Evolutionary conservation across 176 grass and related monocot species (phyloP).

Genomic region (Miscanthus lutarioriparius): DNA sequence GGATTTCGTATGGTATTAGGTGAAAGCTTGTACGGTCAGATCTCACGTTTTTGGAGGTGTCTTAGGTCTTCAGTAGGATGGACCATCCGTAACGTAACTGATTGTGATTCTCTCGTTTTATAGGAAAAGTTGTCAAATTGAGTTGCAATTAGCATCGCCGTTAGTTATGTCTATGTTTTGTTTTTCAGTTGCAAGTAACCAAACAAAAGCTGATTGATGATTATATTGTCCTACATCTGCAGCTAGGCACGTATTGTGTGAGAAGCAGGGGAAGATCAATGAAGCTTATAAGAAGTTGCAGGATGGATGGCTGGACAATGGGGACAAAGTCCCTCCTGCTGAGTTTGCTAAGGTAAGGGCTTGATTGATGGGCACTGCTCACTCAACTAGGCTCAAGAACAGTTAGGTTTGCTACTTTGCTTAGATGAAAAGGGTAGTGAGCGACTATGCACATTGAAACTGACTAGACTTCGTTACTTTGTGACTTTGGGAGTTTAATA

Average conservation of each 20-base stretch:
- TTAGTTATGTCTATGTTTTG: not conserved
- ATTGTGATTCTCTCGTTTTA: not conserved
- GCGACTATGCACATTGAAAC: not conserved
- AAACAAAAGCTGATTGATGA: not conserved
- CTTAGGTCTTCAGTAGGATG: not conserved
- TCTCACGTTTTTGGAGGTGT: not conserved
- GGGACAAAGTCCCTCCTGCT: slow-evolving; percentile 90
- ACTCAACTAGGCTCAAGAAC: not conserved
- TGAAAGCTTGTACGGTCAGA: not conserved
- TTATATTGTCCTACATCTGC: slow-evolving; percentile 19
- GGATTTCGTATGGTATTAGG: not conserved
- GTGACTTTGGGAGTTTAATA: not conserved
- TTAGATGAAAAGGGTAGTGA: not conserved
- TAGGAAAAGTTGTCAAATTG: not conserved
- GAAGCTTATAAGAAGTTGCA: slow-evolving; percentile 97
- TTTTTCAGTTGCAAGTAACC: not conserved
- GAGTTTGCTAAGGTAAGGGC: slow-evolving; percentile 84
- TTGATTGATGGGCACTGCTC: not conserved
- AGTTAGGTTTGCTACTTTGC: not conserved
- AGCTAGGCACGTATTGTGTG: slow-evolving; percentile 88
- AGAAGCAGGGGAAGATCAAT: slow-evolving; percentile 99
- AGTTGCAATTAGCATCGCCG: not conserved
- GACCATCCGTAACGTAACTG: not conserved
- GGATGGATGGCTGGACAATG: slow-evolving; percentile 88
- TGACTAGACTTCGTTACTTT: not conserved